phyloP scores from a whole-genome alignment of 2,329 filamentous ascomycete genomes.

The Alternaria arbusti region DNA sequence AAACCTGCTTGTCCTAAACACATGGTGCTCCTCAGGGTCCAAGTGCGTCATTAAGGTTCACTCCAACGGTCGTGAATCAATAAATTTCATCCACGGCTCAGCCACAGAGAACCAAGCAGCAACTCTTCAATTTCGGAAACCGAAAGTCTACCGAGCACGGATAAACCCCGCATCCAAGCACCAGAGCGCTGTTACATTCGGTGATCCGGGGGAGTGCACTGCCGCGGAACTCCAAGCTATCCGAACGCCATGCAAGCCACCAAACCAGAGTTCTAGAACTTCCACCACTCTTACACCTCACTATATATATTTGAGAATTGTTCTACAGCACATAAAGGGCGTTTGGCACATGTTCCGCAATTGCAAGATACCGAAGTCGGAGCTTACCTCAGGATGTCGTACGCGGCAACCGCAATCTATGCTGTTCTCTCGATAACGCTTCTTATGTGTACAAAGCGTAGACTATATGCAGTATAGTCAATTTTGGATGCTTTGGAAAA shows the following conservation, averaged over 20 bases:
- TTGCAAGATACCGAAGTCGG: neutral
- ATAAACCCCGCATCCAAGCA: neutral
- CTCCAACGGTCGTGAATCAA: neutral
- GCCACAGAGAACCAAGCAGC: neutral
- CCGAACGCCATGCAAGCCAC: slow-evolving; percentile 1
- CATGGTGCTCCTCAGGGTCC: neutral
- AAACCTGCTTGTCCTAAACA: neutral
- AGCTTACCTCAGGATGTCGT: neutral
- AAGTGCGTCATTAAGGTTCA: neutral
- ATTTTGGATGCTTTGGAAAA: neutral
- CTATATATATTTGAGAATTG: neutral
- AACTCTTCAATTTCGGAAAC: neutral
- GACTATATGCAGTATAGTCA: neutral
- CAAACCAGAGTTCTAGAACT: neutral
- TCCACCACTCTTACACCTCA: neutral
- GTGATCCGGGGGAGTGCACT: neutral
- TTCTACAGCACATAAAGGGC: neutral
- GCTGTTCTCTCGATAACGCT: neutral
- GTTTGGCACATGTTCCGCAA: neutral
- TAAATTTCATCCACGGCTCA: neutral
- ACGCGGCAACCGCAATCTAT: neutral
- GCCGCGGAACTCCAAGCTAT: neutral
- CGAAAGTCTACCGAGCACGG: neutral
- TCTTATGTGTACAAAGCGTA: neutral
- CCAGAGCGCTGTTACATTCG: neutral